phyloP scores from a whole-genome alignment of 225 moss, liverwort and hornwort species.

The Lunularia cruciata region DNA sequence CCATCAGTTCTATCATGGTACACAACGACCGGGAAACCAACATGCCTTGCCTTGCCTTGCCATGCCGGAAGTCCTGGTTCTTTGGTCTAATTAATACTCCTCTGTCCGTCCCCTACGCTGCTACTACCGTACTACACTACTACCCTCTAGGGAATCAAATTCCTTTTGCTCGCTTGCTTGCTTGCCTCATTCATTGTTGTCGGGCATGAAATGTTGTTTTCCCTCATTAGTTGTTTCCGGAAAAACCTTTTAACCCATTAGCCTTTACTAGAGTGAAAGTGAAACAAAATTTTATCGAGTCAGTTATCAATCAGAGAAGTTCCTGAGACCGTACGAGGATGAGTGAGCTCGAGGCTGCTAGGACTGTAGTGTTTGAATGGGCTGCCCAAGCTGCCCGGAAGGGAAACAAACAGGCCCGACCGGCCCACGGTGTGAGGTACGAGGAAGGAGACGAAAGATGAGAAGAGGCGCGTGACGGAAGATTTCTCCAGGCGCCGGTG shows the following conservation, averaged over 20 bases:
- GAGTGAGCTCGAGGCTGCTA: too few relatives aligned
- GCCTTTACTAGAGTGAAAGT: too few relatives aligned
- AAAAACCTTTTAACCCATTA: too few relatives aligned
- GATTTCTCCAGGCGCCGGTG: background rate
- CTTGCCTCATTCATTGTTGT: constrained; percentile 6
- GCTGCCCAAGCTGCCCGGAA: background rate
- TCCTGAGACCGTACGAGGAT: background rate
- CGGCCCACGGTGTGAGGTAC: background rate
- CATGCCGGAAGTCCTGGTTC: background rate
- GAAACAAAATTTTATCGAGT: too few relatives aligned
- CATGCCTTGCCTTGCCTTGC: constrained; percentile 9
- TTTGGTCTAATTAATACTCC: background rate
- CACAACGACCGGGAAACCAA: constrained; percentile 10
- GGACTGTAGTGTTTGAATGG: constrained; percentile 1
- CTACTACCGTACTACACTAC: too few relatives aligned
- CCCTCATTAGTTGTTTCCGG: too few relatives aligned
- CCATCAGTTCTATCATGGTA: constrained; percentile 7
- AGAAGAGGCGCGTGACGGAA: constrained; percentile 10
- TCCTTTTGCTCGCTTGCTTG: background rate
- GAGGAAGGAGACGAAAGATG: background rate
- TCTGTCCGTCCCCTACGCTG: too few relatives aligned
- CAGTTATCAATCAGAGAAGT: too few relatives aligned
- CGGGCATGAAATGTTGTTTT: too few relatives aligned
- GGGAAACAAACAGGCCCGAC: background rate
- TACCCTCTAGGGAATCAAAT: constrained; percentile 9